Percentiles rank a stretch among this genome's conserved stretches.
Conservation (phyloP, 176 grass and related monocot species). For the Areca catechu region DNA sequence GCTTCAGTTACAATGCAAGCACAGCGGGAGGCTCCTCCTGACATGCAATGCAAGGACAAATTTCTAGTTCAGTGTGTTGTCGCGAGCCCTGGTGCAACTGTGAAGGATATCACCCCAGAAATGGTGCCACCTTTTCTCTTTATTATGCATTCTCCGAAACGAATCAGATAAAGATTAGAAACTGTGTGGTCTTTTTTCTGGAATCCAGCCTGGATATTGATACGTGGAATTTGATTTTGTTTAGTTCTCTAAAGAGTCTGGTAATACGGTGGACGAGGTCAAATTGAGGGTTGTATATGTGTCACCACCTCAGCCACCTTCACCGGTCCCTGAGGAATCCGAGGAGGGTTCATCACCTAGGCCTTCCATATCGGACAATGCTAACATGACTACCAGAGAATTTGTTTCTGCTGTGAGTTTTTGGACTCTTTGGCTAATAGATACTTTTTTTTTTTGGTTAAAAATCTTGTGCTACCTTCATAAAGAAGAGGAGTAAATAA, state of each 20-base stretch:
- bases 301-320: background rate
- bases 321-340: too few relatives aligned
- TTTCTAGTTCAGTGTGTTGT: slow-evolving; percentile 61
- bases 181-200: background rate
- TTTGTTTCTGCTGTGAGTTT: slow-evolving; percentile 10
- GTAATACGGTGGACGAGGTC: slow-evolving; percentile 58
- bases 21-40: slow-evolving; percentile 34
- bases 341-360: too few relatives aligned
- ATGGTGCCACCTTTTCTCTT: slow-evolving; percentile 39
- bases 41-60: slow-evolving; percentile 79
- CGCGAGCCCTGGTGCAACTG: slow-evolving; percentile 24
- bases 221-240: slow-evolving; percentile 2
- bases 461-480: background rate
- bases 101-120: slow-evolving; percentile 49
- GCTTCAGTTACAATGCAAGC: slow-evolving; percentile 68
- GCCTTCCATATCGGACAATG: slow-evolving; percentile 1
- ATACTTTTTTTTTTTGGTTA: background rate
- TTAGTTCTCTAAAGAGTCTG: slow-evolving; percentile 64
- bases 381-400: slow-evolving; percentile 29
- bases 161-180: background rate
- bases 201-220: background rate
- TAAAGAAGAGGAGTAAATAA: background rate
- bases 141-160: background rate
- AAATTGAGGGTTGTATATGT: slow-evolving; percentile 67
- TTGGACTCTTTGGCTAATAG: background rate